phyloP scores from a whole-genome alignment of 2,329 filamentous ascomycete species.

The Cladosporium sp. region DNA sequence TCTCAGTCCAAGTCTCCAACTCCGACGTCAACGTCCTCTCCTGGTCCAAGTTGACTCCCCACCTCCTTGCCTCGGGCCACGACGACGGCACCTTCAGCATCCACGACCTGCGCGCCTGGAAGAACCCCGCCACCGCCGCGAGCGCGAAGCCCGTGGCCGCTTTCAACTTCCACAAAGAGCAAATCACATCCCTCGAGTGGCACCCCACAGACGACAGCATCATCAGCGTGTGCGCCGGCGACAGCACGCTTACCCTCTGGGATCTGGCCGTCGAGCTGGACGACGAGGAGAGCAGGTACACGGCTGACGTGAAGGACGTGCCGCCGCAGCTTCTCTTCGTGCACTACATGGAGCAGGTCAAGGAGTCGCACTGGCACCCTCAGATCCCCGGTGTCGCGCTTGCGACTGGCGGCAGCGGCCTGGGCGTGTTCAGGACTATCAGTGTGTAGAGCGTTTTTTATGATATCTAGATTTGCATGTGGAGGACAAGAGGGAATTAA shows the following conservation, averaged over 20 bases:
- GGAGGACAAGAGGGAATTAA: constrained; percentile 1
- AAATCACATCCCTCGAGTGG: constrained; percentile 95
- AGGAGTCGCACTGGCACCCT: constrained; percentile 96
- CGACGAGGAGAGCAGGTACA: constrained; percentile 92
- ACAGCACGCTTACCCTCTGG: constrained; percentile 95
- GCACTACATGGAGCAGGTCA: constrained; percentile 92
- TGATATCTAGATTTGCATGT: constrained; percentile 20
- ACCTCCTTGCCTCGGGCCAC: constrained; percentile 87
- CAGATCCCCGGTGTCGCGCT: constrained; percentile 90
- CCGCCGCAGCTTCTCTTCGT: constrained; percentile 94
- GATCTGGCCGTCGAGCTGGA: constrained; percentile 95
- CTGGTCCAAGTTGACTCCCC: constrained; percentile 85
- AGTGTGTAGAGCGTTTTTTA: constrained; percentile 35
- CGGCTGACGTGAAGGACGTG: constrained; percentile 82
- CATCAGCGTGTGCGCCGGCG: constrained; percentile 85
- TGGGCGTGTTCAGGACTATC: constrained; percentile 57
- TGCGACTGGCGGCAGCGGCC: constrained; percentile 84
- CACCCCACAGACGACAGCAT: constrained; percentile 97
- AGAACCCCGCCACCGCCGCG: constrained; percentile 54
- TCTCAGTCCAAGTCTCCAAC: constrained; percentile 80
- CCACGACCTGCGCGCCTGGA: constrained; percentile 97
- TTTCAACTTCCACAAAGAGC: constrained; percentile 94
- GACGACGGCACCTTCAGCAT: constrained; percentile 94
- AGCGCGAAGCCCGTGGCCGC: constrained; percentile 80
- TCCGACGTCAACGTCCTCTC: constrained; percentile 95